Conservation (phyloP, 768 basidiomycete genomes). For the Russula compacta region DNA sequence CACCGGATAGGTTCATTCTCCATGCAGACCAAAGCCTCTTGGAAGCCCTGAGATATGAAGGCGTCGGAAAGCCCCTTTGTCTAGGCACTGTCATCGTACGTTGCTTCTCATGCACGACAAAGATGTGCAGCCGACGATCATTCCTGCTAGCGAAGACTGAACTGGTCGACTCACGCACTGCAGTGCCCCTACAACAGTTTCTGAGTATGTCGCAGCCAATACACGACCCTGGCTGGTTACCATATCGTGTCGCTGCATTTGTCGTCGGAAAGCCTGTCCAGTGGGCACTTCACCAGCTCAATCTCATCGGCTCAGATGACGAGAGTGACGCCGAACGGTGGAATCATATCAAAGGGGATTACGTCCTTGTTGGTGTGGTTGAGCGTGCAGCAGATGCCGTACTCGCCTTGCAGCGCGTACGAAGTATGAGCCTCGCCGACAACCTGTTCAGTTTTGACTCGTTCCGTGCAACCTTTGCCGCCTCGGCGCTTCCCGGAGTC, state of each 20-base stretch:
- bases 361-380: slow-evolving; percentile 56
- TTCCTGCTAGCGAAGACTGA: slow-evolving; percentile 59
- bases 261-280: slow-evolving; percentile 72
- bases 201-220: slow-evolving; percentile 48
- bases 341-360: slow-evolving; percentile 57
- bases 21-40: slow-evolving; percentile 43
- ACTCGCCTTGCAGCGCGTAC: slow-evolving; percentile 34
- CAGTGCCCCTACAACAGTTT: slow-evolving; percentile 49
- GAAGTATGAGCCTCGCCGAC: slow-evolving; percentile 44
- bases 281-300: slow-evolving; percentile 82
- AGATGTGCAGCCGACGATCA: slow-evolving; percentile 20
- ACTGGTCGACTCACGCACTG: slow-evolving; percentile 35
- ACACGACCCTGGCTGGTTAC: slow-evolving; percentile 59
- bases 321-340: slow-evolving; percentile 38
- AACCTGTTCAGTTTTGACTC: slow-evolving; percentile 49
- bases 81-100: slow-evolving; percentile 68
- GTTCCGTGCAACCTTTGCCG: slow-evolving; percentile 54
- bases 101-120: slow-evolving; percentile 16
- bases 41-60: slow-evolving; percentile 54
- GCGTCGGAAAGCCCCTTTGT: slow-evolving; percentile 67
- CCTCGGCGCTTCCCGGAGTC: slow-evolving; percentile 31
- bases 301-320: slow-evolving; percentile 56
- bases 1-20: slow-evolving; percentile 48
- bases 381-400: slow-evolving; percentile 59
- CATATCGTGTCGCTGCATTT: slow-evolving; percentile 58